A percentile compares a stretch with the other conserved stretches of the same genome.
These are phyloP conservation scores for Candida sphagnicola DNA, from an alignment of 805 yeast genomes.

Conservation along the genomic window DNA sequence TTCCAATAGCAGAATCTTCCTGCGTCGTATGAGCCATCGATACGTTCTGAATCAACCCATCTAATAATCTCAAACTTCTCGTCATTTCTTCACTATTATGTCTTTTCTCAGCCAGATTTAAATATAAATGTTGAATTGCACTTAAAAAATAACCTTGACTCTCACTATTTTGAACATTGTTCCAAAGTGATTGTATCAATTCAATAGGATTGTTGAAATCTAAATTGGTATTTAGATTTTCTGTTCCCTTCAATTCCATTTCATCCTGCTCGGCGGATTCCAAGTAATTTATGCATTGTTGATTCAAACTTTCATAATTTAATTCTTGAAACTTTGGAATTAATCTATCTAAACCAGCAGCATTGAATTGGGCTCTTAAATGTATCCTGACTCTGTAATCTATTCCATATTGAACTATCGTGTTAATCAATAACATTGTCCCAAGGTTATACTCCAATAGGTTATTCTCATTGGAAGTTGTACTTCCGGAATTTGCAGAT, in stretches of 20 bases:
- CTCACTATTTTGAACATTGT: slow-evolving; percentile 51
- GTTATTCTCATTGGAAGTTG: slow-evolving; percentile 52
- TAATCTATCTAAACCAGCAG: slow-evolving; percentile 52
- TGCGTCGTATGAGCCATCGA: slow-evolving; percentile 49
- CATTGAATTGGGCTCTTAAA: slow-evolving; percentile 56
- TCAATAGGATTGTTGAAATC: slow-evolving; percentile 73
- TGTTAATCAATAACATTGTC: slow-evolving; percentile 66
- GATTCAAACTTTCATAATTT: slow-evolving; percentile 55
- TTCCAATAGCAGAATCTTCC: slow-evolving; percentile 53
- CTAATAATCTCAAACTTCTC: slow-evolving; percentile 58
- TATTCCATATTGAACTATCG: slow-evolving; percentile 48
- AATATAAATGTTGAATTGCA: slow-evolving; percentile 62
- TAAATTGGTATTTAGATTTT: slow-evolving; percentile 37
- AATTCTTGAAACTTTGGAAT: slow-evolving; percentile 50
- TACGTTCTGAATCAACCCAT: slow-evolving; percentile 61
- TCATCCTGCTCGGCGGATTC: slow-evolving; percentile 55
- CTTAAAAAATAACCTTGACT: slow-evolving; percentile 58
- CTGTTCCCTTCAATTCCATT: slow-evolving; percentile 36
- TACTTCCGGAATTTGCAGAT: slow-evolving; percentile 27
- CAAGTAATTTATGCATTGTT: slow-evolving; percentile 61
- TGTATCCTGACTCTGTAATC: slow-evolving; percentile 48
- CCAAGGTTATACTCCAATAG: slow-evolving; percentile 68
- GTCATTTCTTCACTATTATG: slow-evolving; percentile 41
- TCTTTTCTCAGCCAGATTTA: slow-evolving; percentile 49
- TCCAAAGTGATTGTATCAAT: slow-evolving; percentile 56